A percentile compares a stretch with the other conserved stretches of the same genome.
Conservation (phyloP, 257 asterid genomes). For the Solanum ossicruentum region DNA sequence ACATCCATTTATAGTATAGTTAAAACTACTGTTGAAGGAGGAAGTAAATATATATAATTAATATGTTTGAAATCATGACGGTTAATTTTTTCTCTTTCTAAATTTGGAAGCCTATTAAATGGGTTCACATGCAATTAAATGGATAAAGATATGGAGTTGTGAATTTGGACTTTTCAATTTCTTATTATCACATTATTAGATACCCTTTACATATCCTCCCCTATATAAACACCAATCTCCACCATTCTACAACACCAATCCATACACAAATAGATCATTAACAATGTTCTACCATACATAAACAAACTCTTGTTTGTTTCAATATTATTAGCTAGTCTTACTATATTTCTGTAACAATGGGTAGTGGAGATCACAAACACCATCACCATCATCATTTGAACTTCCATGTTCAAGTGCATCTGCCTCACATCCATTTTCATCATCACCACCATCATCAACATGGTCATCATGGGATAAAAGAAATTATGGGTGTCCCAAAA, state of each 20-base stretch:
- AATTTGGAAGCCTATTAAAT: neutral
- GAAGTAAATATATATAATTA: no score
- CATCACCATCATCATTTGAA: neutral
- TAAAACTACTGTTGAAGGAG: no score
- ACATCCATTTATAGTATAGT: no score
- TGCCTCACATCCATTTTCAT: neutral
- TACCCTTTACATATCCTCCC: neutral
- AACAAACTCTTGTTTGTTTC: neutral
- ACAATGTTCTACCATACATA: neutral
- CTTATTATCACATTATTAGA: neutral
- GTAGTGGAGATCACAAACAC: neutral
- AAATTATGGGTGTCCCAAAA: constrained; percentile 11
- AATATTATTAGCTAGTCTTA: neutral
- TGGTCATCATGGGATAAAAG: neutral
- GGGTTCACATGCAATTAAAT: neutral
- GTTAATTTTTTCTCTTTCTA: no score
- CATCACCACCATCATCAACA: neutral
- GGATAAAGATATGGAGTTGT: neutral
- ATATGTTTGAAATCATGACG: no score
- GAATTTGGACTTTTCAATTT: neutral
- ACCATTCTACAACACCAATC: neutral
- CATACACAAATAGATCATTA: neutral
- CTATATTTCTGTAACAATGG: neutral
- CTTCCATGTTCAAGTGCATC: neutral
- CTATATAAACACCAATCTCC: neutral